A percentile compares a stretch with the other conserved stretches of the same genome.
phyloP scores from a whole-genome alignment of 2,329 filamentous ascomycete genomes.

The Hypoxylon sp. region DNA sequence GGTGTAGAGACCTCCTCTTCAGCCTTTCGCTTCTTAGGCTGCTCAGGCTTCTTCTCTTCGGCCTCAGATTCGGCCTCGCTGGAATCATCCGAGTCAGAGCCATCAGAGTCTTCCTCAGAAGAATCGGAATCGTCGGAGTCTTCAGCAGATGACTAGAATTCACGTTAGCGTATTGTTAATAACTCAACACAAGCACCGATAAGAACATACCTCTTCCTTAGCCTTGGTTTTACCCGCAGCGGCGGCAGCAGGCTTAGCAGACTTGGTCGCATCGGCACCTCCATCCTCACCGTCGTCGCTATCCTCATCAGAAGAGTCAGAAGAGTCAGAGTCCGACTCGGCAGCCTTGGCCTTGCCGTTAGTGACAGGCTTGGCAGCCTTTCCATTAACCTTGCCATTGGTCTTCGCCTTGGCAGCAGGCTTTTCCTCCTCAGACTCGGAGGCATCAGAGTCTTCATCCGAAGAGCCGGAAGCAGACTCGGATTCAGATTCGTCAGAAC shows the following conservation, averaged over 20 bases:
- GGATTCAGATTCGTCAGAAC: conserved; percentile 31
- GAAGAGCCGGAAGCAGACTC: conserved; percentile 46
- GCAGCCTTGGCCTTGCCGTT: conserved; percentile 53
- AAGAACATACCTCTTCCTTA: conserved; percentile 51
- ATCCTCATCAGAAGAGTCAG: conserved; percentile 54
- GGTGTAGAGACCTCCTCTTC: conserved; percentile 64
- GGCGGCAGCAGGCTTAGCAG: conserved; percentile 47
- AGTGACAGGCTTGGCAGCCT: conserved; percentile 56
- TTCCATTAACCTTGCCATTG: conserved; percentile 54
- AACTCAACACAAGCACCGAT: neutral
- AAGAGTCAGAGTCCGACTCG: conserved; percentile 56
- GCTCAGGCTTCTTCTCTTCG: conserved; percentile 55
- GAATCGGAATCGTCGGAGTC: conserved; percentile 53
- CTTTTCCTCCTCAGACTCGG: conserved; percentile 54
- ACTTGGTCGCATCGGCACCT: conserved; percentile 43
- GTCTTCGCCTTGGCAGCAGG: conserved; percentile 49
- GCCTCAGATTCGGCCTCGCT: conserved; percentile 61
- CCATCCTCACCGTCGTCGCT: conserved; percentile 50
- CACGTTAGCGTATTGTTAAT: conserved; percentile 12
- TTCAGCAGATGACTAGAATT: conserved; percentile 19
- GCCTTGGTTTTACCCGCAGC: conserved; percentile 49
- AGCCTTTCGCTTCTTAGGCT: conserved; percentile 78
- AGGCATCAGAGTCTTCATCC: conserved; percentile 46
- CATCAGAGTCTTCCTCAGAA: conserved; percentile 51
- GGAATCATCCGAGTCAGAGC: conserved; percentile 56